phyloP scores from a whole-genome alignment of 495 filamentous ascomycete genomes.

The Sphaerosporella brunnea region DNA sequence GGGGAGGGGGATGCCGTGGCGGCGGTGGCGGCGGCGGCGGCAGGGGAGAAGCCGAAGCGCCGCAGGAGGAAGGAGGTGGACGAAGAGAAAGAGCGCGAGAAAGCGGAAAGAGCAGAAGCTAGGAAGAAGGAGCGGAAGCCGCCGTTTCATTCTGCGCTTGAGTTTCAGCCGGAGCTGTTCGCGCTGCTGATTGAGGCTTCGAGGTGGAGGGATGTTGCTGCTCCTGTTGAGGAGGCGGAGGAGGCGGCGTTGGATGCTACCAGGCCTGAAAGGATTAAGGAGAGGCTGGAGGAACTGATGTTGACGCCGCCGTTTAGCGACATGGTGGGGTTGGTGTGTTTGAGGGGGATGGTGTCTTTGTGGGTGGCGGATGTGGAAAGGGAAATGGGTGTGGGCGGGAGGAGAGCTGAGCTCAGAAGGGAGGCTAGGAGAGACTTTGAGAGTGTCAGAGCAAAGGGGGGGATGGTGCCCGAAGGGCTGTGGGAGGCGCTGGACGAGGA shows the following conservation, averaged over 20 bases:
- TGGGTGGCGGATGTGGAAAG: slow-evolving; percentile 19
- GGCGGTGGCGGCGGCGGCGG: not conserved
- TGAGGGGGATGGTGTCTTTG: slow-evolving; percentile 20
- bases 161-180: slow-evolving; percentile 18
- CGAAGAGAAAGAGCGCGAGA: too few relatives aligned
- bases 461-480: slow-evolving; percentile 11
- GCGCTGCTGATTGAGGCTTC: slow-evolving; percentile 6
- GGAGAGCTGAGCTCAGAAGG: slow-evolving; percentile 3
- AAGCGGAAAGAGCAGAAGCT: not conserved
- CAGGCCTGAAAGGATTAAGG: slow-evolving; percentile 31
- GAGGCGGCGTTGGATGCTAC: slow-evolving; percentile 1
- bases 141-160: slow-evolving; percentile 9
- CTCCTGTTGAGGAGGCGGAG: not conserved
- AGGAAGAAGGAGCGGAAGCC: not conserved
- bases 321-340: slow-evolving; percentile 11
- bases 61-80: slow-evolving; percentile 4
- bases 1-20: too few relatives aligned
- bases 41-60: not conserved
- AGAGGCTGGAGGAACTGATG: slow-evolving; percentile 40
- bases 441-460: slow-evolving; percentile 13
- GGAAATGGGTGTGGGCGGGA: not conserved
- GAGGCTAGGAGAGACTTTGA: slow-evolving; percentile 15
- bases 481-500: slow-evolving; percentile 2
- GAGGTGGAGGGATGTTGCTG: not conserved
- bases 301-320: slow-evolving; percentile 19